phyloP scores from a whole-genome alignment of 352 stramenopile genomes.

The Globisporangium radiosum region DNA sequence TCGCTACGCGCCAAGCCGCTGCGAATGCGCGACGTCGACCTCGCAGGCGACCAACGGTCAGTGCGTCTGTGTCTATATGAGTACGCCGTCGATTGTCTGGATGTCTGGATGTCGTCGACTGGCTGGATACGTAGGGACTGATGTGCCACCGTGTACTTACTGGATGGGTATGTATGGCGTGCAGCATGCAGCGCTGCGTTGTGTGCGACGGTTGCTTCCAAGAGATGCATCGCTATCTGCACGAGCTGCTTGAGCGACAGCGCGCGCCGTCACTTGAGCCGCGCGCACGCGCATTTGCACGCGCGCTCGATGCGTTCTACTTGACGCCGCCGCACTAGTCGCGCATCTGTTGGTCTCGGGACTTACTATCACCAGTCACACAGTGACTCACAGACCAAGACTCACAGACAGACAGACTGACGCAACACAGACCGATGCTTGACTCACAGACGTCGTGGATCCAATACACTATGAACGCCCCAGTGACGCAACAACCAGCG shows the following conservation, averaged over 20 bases:
- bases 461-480: no score
- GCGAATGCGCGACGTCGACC: conserved; percentile 50
- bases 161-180: not conserved
- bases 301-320: conserved; percentile 40
- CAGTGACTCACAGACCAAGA: not conserved
- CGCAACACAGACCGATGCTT: no score
- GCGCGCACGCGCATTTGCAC: conserved; percentile 39
- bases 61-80: not conserved
- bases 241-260: conserved; percentile 21
- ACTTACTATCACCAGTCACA: no score
- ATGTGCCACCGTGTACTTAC: not conserved
- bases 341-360: not conserved
- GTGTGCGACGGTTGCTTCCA: conserved; percentile 61
- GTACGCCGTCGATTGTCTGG: not conserved
- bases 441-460: no score
- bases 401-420: not conserved
- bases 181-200: conserved; percentile 48
- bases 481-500: no score
- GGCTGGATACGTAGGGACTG: not conserved
- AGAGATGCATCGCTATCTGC: conserved; percentile 48
- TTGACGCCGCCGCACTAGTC: not conserved
- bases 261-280: conserved; percentile 32
- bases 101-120: no score
- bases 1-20: conserved; percentile 38
- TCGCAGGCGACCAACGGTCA: conserved; percentile 71